These are phyloP conservation scores for Aotearoamyces nothofagi DNA, from an alignment of 2,329 filamentous ascomycete genomes.

Conservation along the genomic window DNA sequence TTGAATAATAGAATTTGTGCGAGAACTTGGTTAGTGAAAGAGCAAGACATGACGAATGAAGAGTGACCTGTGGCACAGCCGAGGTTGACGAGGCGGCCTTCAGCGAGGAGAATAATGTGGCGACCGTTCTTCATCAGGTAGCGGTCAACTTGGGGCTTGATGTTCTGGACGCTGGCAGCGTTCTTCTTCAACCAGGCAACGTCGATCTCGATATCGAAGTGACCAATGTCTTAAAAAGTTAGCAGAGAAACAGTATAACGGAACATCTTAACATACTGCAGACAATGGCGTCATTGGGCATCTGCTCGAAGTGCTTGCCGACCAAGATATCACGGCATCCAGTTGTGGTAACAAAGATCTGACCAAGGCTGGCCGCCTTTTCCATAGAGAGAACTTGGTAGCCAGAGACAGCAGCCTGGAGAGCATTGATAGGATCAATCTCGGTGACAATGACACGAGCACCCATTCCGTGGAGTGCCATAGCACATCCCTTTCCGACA, in stretches of 20 bases:
- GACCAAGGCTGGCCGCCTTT: constrained; percentile 73
- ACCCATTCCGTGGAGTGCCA: constrained; percentile 94
- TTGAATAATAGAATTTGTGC: constrained; percentile 98
- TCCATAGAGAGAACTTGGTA: constrained; percentile 98
- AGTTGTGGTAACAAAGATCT: constrained; percentile 99
- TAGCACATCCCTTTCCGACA: constrained; percentile 95
- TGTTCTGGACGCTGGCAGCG: constrained; percentile 85
- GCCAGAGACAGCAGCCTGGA: constrained; percentile 94
- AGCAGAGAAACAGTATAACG: constrained; percentile 5
- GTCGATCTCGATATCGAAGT: constrained; percentile 99
- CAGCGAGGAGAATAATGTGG: constrained; percentile 95
- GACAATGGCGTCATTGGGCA: constrained; percentile 96
- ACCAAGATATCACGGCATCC: constrained; percentile 97
- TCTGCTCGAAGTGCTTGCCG: constrained; percentile 81
- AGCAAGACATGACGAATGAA: constrained; percentile 99
- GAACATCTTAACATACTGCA: constrained; percentile 52
- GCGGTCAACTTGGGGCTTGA: constrained; percentile 99
- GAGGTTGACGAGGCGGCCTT: constrained; percentile 98
- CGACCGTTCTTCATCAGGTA: constrained; percentile 87
- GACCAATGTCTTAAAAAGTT: constrained; percentile 62
- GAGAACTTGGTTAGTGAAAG: constrained; percentile 99
- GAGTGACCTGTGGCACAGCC: constrained; percentile 98
- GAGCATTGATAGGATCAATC: constrained; percentile 98
- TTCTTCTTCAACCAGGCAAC: constrained; percentile 99
- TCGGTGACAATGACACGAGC: constrained; percentile 93